Conservation (phyloP, 331 rosid genomes). For the Pyracantha coccinea region DNA sequence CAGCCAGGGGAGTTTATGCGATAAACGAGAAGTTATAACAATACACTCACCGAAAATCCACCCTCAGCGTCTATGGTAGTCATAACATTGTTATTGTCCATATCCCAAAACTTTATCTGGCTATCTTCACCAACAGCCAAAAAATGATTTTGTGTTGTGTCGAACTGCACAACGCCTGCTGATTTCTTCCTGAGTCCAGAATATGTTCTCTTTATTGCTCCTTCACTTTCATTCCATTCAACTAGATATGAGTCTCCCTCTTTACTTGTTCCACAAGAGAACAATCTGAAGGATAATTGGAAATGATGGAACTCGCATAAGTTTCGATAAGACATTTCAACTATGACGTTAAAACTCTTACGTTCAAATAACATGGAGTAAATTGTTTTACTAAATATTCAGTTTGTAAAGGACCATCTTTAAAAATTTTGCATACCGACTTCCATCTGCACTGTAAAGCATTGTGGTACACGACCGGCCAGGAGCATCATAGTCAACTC, state of each 20-base stretch:
- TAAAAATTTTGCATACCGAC: slow-evolving; percentile 42
- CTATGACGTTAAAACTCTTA: neutral
- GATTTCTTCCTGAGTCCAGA: slow-evolving; percentile 79
- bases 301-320: neutral
- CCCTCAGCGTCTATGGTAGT: slow-evolving; percentile 65
- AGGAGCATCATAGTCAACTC: slow-evolving; percentile 93
- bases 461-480: slow-evolving; percentile 81
- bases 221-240: slow-evolving; percentile 92
- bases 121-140: slow-evolving; percentile 88
- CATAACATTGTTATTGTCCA: slow-evolving; percentile 52
- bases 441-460: slow-evolving; percentile 88
- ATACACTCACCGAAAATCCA: slow-evolving; percentile 61
- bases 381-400: too few relatives aligned
- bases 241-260: slow-evolving; percentile 88
- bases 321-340: neutral
- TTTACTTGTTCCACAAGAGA: slow-evolving; percentile 92
- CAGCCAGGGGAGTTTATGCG: slow-evolving; percentile 1
- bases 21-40: slow-evolving; percentile 8
- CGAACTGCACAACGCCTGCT: slow-evolving; percentile 74
- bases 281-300: slow-evolving; percentile 35
- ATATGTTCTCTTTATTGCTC: slow-evolving; percentile 65
- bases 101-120: slow-evolving; percentile 88
- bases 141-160: slow-evolving; percentile 73
- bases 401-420: neutral
- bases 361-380: too few relatives aligned